These are phyloP conservation scores for Athelia psychrophila DNA, from an alignment of 1,284 basidiomycete genomes.

Conservation along the genomic window DNA sequence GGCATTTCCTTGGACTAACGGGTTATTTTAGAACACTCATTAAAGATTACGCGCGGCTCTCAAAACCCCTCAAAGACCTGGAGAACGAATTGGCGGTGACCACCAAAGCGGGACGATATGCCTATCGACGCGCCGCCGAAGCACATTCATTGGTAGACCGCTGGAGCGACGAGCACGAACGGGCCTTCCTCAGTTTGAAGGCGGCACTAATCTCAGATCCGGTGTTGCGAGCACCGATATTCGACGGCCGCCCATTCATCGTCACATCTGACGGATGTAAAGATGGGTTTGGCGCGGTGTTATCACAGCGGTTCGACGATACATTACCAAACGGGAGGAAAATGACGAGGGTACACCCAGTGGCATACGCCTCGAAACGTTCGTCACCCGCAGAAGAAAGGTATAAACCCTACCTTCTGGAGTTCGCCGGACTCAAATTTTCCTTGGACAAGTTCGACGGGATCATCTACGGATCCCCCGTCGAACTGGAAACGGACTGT, in stretches of 20 bases:
- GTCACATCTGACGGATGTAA: slow-evolving; percentile 13
- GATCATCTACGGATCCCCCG: slow-evolving; percentile 21
- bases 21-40: slow-evolving; percentile 27
- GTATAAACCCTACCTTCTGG: slow-evolving; percentile 30
- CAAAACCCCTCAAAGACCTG: slow-evolving; percentile 26
- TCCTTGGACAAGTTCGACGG: slow-evolving; percentile 26
- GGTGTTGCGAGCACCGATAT: slow-evolving; percentile 14
- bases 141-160: slow-evolving; percentile 12
- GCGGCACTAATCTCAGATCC: slow-evolving; percentile 12
- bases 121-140: slow-evolving; percentile 18
- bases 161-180: slow-evolving; percentile 10
- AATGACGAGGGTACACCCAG: slow-evolving; percentile 19
- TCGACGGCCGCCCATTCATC: slow-evolving; percentile 9
- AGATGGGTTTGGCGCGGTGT: slow-evolving; percentile 13
- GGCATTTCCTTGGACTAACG: slow-evolving; percentile 22
- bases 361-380: slow-evolving; percentile 26
- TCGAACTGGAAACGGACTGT: slow-evolving; percentile 30
- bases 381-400: slow-evolving; percentile 25
- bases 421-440: slow-evolving; percentile 31
- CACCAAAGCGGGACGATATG: slow-evolving; percentile 14
- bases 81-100: slow-evolving; percentile 16
- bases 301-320: slow-evolving; percentile 11
- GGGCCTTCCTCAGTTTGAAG: slow-evolving; percentile 13
- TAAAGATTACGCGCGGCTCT: slow-evolving; percentile 25
- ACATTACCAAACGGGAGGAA: slow-evolving; percentile 7